Base-by-base conservation (phyloP, 495 filamentous ascomycete genomes). In the Aspergillus taichungensis region DNA sequence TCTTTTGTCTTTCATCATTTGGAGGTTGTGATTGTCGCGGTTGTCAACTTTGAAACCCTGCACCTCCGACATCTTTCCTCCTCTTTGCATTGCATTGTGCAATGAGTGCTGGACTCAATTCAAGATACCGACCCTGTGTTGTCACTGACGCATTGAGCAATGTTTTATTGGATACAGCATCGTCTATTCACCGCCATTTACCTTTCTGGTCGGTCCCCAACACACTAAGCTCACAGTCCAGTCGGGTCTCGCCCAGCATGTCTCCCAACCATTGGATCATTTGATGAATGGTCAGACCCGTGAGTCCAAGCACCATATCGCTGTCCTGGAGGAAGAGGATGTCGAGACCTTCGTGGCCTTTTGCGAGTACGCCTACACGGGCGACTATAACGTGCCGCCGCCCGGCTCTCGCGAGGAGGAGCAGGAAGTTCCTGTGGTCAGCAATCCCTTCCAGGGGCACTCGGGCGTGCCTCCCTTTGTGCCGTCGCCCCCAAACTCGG, bases 281-380 rank as follows among this genome's bases (percentile, higher is more conserved):
- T 51, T 67, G 8, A 64, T 74, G 58, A 72, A 71, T 47, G 71
- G 69, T 6, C 49, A 60, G 31, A 72, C 65, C 4, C 54, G 60
- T 28, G 72, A 75, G 45, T 73, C 69, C 1, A 67, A 62, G 45
- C 61, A 70, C 42, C 62, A 64, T 10, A 61, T 67, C 27, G 67
- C 65, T 4, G 55, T 66, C 6, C 43, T 72, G 30, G 69, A 74
- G 31, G 68, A 76, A 8, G 66, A 72, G 24, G 66, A 71, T 44
- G 66, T 68, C 11, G 62, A 68, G 39, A 72, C 69, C 11, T 73
- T 76, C 40, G 61, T 69, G 28, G 66, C 68, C 3, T 70, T 73
- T 42, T 68, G 61, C 50, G 66, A 74, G 44, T 74, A 72, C 62
- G 70, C 70, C 37, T 76, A 76, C 42, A 68, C 64, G 1, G 70